These are phyloP conservation scores for Coprinopsis cinerea DNA, from an alignment of 768 basidiomycete species.

Conservation along the genomic window DNA sequence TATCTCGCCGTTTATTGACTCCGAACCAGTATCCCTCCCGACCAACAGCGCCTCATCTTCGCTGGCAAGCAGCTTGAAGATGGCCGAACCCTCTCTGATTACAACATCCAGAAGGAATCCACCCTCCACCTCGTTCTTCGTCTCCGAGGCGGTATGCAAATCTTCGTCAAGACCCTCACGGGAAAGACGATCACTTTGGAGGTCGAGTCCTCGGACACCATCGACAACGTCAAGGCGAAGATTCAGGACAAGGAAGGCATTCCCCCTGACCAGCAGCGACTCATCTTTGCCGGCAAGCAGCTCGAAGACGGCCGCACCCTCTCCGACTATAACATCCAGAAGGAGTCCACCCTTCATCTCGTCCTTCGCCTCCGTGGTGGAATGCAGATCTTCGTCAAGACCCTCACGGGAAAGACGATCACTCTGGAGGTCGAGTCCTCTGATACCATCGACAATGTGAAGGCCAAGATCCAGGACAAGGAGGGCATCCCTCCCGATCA, in stretches of 20 bases:
- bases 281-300: slow-evolving; percentile 93
- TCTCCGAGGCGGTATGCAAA: slow-evolving; percentile 88
- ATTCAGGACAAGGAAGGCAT: slow-evolving; percentile 86
- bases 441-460: slow-evolving; percentile 74
- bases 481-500: slow-evolving; percentile 77
- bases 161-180: slow-evolving; percentile 83
- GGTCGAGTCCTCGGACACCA: slow-evolving; percentile 91
- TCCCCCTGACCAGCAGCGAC: slow-evolving; percentile 81
- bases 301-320: slow-evolving; percentile 91
- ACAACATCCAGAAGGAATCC: slow-evolving; percentile 88
- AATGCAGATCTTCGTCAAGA: slow-evolving; percentile 72
- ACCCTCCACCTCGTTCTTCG: slow-evolving; percentile 80
- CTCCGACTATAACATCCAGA: slow-evolving; percentile 79
- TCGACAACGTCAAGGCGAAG: slow-evolving; percentile 84
- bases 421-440: slow-evolving; percentile 72
- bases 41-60: slow-evolving; percentile 88
- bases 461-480: slow-evolving; percentile 76
- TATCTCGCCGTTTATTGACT: neutral
- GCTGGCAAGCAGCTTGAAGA: slow-evolving; percentile 92
- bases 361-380: slow-evolving; percentile 67
- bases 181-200: slow-evolving; percentile 95
- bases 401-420: slow-evolving; percentile 70
- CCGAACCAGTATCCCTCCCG: slow-evolving; percentile 53
- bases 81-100: slow-evolving; percentile 84
- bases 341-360: slow-evolving; percentile 73